Conservation (phyloP, 306 rosid species). For the Vachellia pachyceras region DNA sequence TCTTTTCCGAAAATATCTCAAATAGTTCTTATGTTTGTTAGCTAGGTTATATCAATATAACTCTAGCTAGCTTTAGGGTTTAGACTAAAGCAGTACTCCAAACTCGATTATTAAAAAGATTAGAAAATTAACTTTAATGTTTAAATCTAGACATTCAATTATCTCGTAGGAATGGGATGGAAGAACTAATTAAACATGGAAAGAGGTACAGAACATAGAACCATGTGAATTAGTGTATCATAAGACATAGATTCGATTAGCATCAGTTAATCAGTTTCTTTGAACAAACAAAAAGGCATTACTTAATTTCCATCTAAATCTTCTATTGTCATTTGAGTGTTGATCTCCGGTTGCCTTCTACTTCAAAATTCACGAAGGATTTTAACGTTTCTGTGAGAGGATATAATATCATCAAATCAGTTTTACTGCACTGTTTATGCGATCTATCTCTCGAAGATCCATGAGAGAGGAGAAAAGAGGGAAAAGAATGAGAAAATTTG, state of each 20-base stretch:
- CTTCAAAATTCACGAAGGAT: neutral
- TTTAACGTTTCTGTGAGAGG: neutral
- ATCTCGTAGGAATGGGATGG: no score
- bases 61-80: neutral
- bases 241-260: no score
- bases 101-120: no score
- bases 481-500: neutral
- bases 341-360: neutral
- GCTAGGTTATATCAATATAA: neutral
- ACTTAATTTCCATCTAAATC: neutral
- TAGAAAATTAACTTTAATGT: no score
- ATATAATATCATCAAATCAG: neutral
- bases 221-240: no score
- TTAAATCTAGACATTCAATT: no score
- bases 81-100: neutral
- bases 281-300: neutral
- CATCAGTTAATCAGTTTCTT: neutral
- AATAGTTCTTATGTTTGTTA: neutral
- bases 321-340: neutral
- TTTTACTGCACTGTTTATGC: neutral
- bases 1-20: constrained; percentile 23
- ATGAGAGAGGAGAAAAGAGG: neutral
- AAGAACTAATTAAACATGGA: no score
- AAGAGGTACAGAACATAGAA: no score
- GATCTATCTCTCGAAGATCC: neutral